Evolutionary conservation across 208 protist species (phyloP).

Genomic region (Leishmania arabica): DNA sequence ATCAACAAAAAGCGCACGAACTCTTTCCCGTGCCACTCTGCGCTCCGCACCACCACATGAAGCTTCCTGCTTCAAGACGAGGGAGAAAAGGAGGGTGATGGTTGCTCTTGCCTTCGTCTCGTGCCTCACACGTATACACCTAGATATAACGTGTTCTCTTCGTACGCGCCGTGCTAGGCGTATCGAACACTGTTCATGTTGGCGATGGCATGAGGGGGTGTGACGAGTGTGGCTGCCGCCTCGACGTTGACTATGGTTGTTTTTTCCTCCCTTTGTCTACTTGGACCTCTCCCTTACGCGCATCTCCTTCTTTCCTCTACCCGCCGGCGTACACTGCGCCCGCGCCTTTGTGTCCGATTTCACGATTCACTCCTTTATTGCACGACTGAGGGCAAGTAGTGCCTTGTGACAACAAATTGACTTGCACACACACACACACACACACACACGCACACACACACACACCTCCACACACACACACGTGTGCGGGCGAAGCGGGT

Average conservation of each 20-base stretch:
- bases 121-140: not conserved
- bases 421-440: not conserved
- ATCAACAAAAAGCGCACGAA: not conserved
- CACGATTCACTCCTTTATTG: not conserved
- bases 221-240: not conserved
- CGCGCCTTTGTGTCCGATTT: not conserved
- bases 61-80: not conserved
- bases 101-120: not conserved
- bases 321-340: too few species aligned
- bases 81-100: not conserved
- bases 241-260: not conserved
- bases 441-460: not conserved
- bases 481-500: not conserved
- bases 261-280: slow-evolving; percentile 2
- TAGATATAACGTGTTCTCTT: not conserved
- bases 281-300: not conserved
- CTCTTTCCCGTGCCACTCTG: not conserved
- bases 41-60: not conserved
- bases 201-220: not conserved
- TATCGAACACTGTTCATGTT: not conserved
- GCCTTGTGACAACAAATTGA: not conserved
- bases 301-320: not conserved
- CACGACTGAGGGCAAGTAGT: not conserved
- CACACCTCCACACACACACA: too few species aligned
- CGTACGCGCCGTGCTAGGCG: not conserved